phyloP scores from a whole-genome alignment of 208 protist genomes.

The Willaertia magna region DNA sequence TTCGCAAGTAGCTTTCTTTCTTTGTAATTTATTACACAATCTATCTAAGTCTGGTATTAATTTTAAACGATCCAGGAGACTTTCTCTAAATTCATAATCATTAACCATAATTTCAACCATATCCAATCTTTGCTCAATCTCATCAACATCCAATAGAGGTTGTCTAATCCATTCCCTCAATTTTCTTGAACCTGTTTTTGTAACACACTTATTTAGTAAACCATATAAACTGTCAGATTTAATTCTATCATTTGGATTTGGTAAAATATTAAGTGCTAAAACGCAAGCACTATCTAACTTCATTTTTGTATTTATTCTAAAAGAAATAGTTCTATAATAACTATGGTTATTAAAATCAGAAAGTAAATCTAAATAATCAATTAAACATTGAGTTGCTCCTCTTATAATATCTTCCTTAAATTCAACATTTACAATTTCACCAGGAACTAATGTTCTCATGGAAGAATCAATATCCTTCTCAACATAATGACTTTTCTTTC shows the following conservation, averaged over 20 bases:
- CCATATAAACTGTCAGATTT: not conserved
- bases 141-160: constrained; percentile 69
- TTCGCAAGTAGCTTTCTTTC: constrained; percentile 35
- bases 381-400: not conserved
- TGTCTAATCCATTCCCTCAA: constrained; percentile 92
- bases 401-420: not conserved
- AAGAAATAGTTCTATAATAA: not conserved
- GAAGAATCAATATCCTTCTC: not conserved
- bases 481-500: not conserved
- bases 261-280: not conserved
- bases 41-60: constrained; percentile 78
- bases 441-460: not conserved
- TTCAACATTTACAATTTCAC: not conserved
- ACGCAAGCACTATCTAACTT: not conserved
- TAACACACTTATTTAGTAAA: constrained; percentile 27
- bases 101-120: constrained; percentile 81
- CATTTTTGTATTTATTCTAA: not conserved
- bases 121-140: constrained; percentile 75
- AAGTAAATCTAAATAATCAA: not conserved
- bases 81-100: constrained; percentile 32
- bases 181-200: constrained; percentile 82
- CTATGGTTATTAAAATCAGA: not conserved
- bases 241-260: not conserved
- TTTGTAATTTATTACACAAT: constrained; percentile 73
- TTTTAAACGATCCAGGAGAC: constrained; percentile 55